A percentile compares a stretch with the other conserved stretches of the same genome.
phyloP scores from a whole-genome alignment of 345 rosid genomes.

The Sonneratia caseolaris region DNA sequence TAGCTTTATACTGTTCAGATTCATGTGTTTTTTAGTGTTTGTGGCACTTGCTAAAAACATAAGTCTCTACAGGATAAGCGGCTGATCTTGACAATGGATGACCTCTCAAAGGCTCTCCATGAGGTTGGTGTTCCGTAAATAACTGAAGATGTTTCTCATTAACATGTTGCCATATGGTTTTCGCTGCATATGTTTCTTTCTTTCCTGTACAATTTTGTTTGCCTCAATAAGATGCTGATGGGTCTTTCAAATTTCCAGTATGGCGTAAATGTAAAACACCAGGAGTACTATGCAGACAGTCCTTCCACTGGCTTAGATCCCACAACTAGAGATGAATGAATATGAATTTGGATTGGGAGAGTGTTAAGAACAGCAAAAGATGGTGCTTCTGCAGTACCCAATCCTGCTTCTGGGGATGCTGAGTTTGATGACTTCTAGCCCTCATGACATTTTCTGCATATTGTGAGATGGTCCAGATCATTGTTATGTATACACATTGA shows the following conservation, averaged over 20 bases:
- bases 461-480: no score
- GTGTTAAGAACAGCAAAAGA: not conserved
- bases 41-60: not conserved
- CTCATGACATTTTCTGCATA: not conserved
- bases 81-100: conserved; percentile 80
- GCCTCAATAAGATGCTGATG: not conserved
- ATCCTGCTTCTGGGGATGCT: not conserved
- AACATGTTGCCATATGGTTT: not conserved
- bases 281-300: conserved; percentile 45
- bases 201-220: not conserved
- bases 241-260: conserved; percentile 30
- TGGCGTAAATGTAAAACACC: conserved; percentile 88
- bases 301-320: conserved; percentile 16
- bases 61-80: conserved; percentile 66
- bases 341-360: not conserved
- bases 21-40: not conserved
- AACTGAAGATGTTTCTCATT: not conserved
- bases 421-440: not conserved
- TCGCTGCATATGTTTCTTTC: not conserved
- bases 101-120: conserved; percentile 74
- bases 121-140: conserved; percentile 39
- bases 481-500: not conserved
- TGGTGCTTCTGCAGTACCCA: not conserved
- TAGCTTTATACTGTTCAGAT: not conserved
- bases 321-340: conserved; percentile 41